Base-by-base conservation (phyloP, 148 eudicot species). In the Chenopodium berlandieri region DNA sequence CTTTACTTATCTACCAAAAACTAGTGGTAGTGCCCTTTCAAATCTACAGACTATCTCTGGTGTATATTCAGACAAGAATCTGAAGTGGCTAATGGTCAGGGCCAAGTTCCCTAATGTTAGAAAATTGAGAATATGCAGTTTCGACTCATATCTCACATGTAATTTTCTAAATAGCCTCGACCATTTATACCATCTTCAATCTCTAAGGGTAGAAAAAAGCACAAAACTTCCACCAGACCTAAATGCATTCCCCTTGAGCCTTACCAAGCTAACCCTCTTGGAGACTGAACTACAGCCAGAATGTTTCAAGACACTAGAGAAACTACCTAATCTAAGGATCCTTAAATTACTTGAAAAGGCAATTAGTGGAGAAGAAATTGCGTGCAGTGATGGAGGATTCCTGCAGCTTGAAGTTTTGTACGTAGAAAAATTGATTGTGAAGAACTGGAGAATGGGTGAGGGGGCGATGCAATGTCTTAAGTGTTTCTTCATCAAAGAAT, bases 61-160 rank as follows among this genome's bases (percentile, higher is more conserved):
- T 46, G 83, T 86, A 16, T 64, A 71, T 7, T 68, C 85, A n/a
- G 85, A 86, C 77, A 83, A n/a, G 63, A 76, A 62, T 63, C 19
- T 86, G 54, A 86, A 76, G 79, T 54, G 81, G 67, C 85, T 86
- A 27, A 77, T 86, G 88, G 83, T 86, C 20, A 83, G 77, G 66
- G 88, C 85, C 46, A 86, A 80, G 66, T 86, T 86, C 83, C 88
- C 85, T 62, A 86, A 83, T 60, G 62, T 86, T 10, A 82, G 32
- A 30, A 71, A 69, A 56, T 77, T 86, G 67, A 76, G 76, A 52
- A 27, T 86, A 50, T 58, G 69, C 52, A 84, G 80, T 56, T 14
- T 2, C 17, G 4, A 69, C 30, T 10, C 2, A 27, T 12, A 80
- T 6, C 64, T 20, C 52, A 77, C 76, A 9, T 50, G 0, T 58